Conservation (phyloP, 805 yeast species). For the Candida stauntonica region DNA sequence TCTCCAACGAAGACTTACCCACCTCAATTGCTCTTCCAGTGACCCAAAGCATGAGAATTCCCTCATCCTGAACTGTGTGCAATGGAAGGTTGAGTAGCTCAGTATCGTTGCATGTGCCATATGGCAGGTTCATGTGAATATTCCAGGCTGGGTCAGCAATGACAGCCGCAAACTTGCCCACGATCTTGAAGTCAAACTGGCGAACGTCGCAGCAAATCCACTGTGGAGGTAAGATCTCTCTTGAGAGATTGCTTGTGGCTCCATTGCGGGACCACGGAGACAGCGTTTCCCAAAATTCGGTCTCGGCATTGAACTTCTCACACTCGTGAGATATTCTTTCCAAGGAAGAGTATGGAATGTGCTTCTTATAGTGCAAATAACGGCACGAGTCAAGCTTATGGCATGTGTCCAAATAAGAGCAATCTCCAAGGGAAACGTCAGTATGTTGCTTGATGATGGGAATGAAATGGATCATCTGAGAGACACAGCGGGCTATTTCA, state of each 20-base stretch:
- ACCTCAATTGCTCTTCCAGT: slow-evolving; percentile 91
- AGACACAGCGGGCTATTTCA: slow-evolving; percentile 20
- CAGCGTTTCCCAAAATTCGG: slow-evolving; percentile 21
- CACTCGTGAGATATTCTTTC: slow-evolving; percentile 19
- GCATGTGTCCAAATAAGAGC: slow-evolving; percentile 92
- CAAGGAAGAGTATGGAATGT: slow-evolving; percentile 32
- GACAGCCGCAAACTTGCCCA: slow-evolving; percentile 81
- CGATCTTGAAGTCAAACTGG: slow-evolving; percentile 57
- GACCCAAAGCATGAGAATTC: slow-evolving; percentile 84
- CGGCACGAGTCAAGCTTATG: slow-evolving; percentile 79
- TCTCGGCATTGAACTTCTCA: slow-evolving; percentile 20
- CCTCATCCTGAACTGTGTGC: slow-evolving; percentile 72
- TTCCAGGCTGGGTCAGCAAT: slow-evolving; percentile 95
- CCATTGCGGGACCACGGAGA: slow-evolving; percentile 33
- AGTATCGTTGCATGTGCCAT: slow-evolving; percentile 72
- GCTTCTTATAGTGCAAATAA: slow-evolving; percentile 68
- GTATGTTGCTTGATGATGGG: slow-evolving; percentile 58
- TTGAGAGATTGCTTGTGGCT: slow-evolving; percentile 31
- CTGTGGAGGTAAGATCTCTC: slow-evolving; percentile 53
- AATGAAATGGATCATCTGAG: slow-evolving; percentile 43
- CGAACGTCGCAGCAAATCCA: slow-evolving; percentile 87
- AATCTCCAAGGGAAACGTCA: slow-evolving; percentile 74
- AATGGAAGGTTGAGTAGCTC: slow-evolving; percentile 68
- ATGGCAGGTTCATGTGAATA: slow-evolving; percentile 82
- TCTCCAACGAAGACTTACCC: slow-evolving; percentile 69